Evolutionary conservation across 1,284 basidiomycete species (phyloP), one percentile per base, ranked within the genome.

Genomic region (Pisolithus thermaeus): DNA sequence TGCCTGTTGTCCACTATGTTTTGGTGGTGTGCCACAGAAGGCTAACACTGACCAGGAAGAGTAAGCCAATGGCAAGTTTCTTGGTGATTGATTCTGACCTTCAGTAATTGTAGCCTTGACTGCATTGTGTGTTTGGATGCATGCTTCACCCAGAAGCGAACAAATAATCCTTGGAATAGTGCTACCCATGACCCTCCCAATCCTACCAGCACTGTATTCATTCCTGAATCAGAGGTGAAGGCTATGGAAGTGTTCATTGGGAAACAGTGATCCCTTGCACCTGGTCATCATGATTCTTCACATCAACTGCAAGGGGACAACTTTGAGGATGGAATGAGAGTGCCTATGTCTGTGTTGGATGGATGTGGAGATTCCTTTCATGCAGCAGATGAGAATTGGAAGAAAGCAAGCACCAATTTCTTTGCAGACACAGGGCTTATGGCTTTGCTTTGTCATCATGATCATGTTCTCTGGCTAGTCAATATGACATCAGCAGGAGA

Each of bases 321-420:
- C 12, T 40, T 40, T 18, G 53, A 49, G 44, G 25, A 46, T 2
- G 47, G 53, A 8, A 54, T 54, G 53, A 44, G 27, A n/a, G 37
- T 54, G 5, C 49, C 52, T 12, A 46, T 32, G 6, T 54, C 49
- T 14, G 38, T 53, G 7, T 42, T 42, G 40, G 14, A 42, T 42
- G 59, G 51, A 9, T 73, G 71, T 53, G 50, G 62, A 12, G 59
- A 65, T 4, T 67, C 64, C 2, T 72, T 72, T 54, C 56, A 51
- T 2, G 70, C 70, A 20, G 71, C 69, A 8, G 63, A 72, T 50
- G 61, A 64, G 40, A 59, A 53, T 14, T 39, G 58, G 1, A 41
- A 59, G 36, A 70, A 70, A 49, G 63, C 68, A 18, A 65, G 62
- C 49, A 64, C 63, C 7, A 52, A 57, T 3, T 63, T 63, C 44